Percentiles rank a stretch among this genome's conserved stretches.
Evolutionary conservation across 768 basidiomycete genomes (phyloP).

Genomic region (Phylloporus arenicola): DNA sequence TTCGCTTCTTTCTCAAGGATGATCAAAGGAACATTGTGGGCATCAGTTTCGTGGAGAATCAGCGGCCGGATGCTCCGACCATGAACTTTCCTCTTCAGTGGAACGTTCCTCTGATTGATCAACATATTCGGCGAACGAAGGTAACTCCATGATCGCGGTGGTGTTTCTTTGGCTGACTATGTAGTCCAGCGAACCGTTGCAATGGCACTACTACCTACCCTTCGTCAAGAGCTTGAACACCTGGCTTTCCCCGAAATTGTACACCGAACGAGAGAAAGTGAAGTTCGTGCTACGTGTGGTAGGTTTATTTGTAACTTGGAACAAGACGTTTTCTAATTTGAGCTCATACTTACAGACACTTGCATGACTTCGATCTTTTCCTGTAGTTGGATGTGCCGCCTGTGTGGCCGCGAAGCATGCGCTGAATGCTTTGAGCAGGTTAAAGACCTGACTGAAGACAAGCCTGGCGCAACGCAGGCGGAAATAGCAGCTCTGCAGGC

Average conservation of each 20-base stretch:
- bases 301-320: slow-evolving; percentile 24
- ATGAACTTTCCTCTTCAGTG: slow-evolving; percentile 62
- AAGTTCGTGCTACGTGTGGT: slow-evolving; percentile 85
- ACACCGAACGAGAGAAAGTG: slow-evolving; percentile 69
- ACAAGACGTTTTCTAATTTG: slow-evolving; percentile 5
- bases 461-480: slow-evolving; percentile 40
- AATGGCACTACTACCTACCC: slow-evolving; percentile 57
- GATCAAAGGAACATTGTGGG: slow-evolving; percentile 52
- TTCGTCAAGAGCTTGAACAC: slow-evolving; percentile 62
- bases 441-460: slow-evolving; percentile 53
- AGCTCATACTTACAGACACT: slow-evolving; percentile 53
- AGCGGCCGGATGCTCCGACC: slow-evolving; percentile 49
- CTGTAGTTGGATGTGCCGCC: slow-evolving; percentile 84
- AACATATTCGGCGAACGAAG: slow-evolving; percentile 57
- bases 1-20: slow-evolving; percentile 72
- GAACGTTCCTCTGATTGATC: slow-evolving; percentile 52
- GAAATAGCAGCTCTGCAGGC: slow-evolving; percentile 47
- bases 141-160: slow-evolving; percentile 31
- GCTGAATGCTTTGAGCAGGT: slow-evolving; percentile 76
- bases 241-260: slow-evolving; percentile 53
- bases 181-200: slow-evolving; percentile 57
- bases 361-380: slow-evolving; percentile 93
- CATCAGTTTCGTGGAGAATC: slow-evolving; percentile 64
- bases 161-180: slow-evolving; percentile 8
- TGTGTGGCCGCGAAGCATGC: slow-evolving; percentile 88